A percentile compares a stretch with the other conserved stretches of the same genome.
These are phyloP conservation scores for Saturnispora quitensis DNA, from an alignment of 805 yeast species.

Conservation along the genomic window DNA sequence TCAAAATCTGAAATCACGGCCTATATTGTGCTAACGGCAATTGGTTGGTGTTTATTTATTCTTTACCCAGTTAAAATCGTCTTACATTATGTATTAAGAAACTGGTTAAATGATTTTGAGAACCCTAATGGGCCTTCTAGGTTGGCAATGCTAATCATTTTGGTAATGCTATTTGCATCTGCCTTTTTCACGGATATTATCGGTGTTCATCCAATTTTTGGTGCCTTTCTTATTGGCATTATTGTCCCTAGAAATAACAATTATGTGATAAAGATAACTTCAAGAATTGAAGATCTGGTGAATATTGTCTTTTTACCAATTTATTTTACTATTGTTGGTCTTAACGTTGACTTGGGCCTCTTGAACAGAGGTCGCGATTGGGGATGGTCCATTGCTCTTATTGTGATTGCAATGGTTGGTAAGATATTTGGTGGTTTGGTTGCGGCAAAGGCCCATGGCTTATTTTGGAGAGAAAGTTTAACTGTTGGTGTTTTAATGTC, in stretches of 20 bases:
- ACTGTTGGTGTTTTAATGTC: conserved; percentile 79
- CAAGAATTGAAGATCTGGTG: conserved; percentile 70
- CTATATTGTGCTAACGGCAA: conserved; percentile 54
- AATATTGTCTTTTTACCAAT: conserved; percentile 64
- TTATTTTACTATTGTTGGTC: conserved; percentile 74
- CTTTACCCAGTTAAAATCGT: conserved; percentile 46
- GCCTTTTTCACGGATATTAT: conserved; percentile 76
- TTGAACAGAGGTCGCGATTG: conserved; percentile 61
- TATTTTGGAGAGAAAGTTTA: conserved; percentile 64
- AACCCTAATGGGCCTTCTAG: conserved; percentile 58
- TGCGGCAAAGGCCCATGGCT: conserved; percentile 52
- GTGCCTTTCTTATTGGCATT: conserved; percentile 72
- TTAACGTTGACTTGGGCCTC: conserved; percentile 57
- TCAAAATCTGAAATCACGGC: conserved; percentile 59
- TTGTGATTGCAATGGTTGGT: conserved; percentile 57
- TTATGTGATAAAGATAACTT: conserved; percentile 59
- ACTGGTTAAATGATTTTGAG: conserved; percentile 34
- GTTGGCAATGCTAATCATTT: conserved; percentile 44
- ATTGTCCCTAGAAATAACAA: conserved; percentile 71
- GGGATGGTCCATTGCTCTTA: conserved; percentile 67
- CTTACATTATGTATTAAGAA: conserved; percentile 37
- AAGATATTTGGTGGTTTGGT: conserved; percentile 60
- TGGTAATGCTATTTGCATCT: conserved; percentile 51
- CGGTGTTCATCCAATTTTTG: conserved; percentile 82
- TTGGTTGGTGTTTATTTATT: conserved; percentile 62